Evolutionary conservation across 2,329 filamentous ascomycete genomes (phyloP).

Genomic region (Penicillium crustosum): DNA sequence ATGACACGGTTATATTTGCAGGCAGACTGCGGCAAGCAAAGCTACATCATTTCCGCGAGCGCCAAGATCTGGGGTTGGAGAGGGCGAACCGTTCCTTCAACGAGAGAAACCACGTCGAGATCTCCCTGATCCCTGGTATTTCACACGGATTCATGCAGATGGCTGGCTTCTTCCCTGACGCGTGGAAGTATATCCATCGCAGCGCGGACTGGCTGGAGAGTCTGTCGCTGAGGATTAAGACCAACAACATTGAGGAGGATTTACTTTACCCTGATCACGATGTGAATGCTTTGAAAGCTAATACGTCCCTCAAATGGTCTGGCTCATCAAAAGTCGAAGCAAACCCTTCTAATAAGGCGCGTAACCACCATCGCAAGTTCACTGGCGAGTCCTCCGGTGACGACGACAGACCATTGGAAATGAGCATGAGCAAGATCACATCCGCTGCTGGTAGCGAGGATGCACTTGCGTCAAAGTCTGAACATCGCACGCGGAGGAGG

Average conservation of each 20-base stretch:
- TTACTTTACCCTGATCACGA: slow-evolving; percentile 13
- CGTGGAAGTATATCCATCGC: slow-evolving; percentile 81
- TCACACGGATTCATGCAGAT: slow-evolving; percentile 95
- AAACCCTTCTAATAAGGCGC: slow-evolving; percentile 14
- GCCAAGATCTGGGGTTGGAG: slow-evolving; percentile 57
- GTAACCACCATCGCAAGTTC: slow-evolving; percentile 49
- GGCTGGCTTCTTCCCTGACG: slow-evolving; percentile 80
- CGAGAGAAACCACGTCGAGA: slow-evolving; percentile 74
- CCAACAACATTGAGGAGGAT: slow-evolving; percentile 19
- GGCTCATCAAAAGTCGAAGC: background rate
- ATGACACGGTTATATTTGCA: slow-evolving; percentile 95
- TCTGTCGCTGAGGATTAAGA: slow-evolving; percentile 55
- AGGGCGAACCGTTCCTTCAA: slow-evolving; percentile 60
- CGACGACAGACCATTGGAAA: slow-evolving; percentile 79
- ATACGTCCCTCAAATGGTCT: slow-evolving; percentile 1
- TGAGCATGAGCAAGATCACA: slow-evolving; percentile 56
- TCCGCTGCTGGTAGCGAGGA: slow-evolving; percentile 12
- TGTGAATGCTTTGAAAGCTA: background rate
- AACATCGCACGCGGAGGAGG: slow-evolving; percentile 13
- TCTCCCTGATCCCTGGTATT: slow-evolving; percentile 81
- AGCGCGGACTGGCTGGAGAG: slow-evolving; percentile 80
- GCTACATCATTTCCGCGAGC: slow-evolving; percentile 55
- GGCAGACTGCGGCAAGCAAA: slow-evolving; percentile 82
- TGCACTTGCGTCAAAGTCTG: background rate
- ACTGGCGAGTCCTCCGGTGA: slow-evolving; percentile 68